Conservation (phyloP, 148 eudicot genomes). For the Selenicereus undatus region DNA sequence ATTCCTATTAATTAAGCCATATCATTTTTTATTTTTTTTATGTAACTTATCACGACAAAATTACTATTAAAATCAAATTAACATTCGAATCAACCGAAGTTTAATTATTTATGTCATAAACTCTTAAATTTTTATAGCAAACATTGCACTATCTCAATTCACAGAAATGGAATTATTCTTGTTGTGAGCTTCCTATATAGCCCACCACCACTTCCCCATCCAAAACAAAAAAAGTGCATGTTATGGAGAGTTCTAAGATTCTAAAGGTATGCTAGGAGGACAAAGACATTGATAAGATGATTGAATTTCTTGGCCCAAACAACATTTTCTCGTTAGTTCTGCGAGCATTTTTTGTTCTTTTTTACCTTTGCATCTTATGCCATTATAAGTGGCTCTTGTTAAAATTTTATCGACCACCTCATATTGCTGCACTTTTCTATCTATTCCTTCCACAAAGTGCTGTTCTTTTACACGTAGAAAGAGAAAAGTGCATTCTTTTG, state of each 20-base stretch:
- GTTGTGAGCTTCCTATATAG: not conserved
- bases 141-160: too few species aligned
- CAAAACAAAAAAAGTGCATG: not conserved
- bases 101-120: too few species aligned
- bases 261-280: not conserved
- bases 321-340: not conserved
- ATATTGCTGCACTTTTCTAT: constrained; percentile 8
- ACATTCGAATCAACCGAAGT: too few species aligned
- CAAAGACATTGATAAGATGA: not conserved
- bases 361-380: constrained; percentile 20
- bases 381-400: constrained; percentile 16
- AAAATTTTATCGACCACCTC: not conserved
- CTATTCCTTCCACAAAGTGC: constrained; percentile 10
- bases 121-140: too few species aligned
- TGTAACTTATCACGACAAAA: too few species aligned
- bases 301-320: not conserved
- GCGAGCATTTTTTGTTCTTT: not conserved
- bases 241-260: not conserved
- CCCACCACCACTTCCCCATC: not conserved
- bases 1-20: too few species aligned
- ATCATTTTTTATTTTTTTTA: too few species aligned
- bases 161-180: too few species aligned
- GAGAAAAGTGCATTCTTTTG: constrained; percentile 7
- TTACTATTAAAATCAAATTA: too few species aligned
- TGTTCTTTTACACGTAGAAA: constrained; percentile 16